Evolutionary conservation across 345 rosid species (phyloP).

Genomic region (Sisymbrium irio): DNA sequence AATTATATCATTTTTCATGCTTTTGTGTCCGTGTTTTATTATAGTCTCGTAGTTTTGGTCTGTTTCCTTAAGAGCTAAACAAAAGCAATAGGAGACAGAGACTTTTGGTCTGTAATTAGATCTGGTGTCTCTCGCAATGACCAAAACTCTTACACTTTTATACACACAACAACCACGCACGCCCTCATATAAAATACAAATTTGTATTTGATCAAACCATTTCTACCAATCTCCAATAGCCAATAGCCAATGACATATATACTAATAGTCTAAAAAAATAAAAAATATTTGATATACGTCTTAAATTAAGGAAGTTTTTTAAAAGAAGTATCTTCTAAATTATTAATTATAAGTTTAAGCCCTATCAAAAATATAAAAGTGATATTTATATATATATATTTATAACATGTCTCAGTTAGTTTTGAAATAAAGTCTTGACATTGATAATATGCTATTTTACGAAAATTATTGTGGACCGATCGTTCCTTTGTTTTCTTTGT

Average conservation of each 20-base stretch:
- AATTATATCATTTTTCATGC: background rate
- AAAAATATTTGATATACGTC: too few species aligned
- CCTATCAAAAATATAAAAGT: too few species aligned
- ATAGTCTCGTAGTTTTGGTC: slow-evolving; percentile 10
- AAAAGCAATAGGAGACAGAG: slow-evolving; percentile 25
- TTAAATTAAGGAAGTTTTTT: too few species aligned
- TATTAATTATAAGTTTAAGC: too few species aligned
- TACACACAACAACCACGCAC: slow-evolving; percentile 9
- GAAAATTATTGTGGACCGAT: too few species aligned
- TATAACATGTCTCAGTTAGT: too few species aligned
- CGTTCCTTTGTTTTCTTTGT: too few species aligned
- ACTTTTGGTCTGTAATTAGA: slow-evolving; percentile 37
- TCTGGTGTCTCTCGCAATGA: slow-evolving; percentile 29
- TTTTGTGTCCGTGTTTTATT: background rate
- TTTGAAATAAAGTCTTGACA: too few species aligned
- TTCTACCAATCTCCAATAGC: background rate
- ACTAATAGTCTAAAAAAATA: background rate
- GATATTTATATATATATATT: too few species aligned
- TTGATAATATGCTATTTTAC: too few species aligned
- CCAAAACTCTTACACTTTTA: slow-evolving; percentile 7
- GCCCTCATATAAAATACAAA: background rate
- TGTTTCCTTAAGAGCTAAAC: slow-evolving; percentile 28
- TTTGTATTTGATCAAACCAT: background rate
- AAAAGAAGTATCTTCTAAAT: too few species aligned
- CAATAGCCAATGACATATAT: background rate